These are phyloP conservation scores for Cryptococcus sp. DNA, from an alignment of 1,284 basidiomycete species.

Conservation along the genomic window DNA sequence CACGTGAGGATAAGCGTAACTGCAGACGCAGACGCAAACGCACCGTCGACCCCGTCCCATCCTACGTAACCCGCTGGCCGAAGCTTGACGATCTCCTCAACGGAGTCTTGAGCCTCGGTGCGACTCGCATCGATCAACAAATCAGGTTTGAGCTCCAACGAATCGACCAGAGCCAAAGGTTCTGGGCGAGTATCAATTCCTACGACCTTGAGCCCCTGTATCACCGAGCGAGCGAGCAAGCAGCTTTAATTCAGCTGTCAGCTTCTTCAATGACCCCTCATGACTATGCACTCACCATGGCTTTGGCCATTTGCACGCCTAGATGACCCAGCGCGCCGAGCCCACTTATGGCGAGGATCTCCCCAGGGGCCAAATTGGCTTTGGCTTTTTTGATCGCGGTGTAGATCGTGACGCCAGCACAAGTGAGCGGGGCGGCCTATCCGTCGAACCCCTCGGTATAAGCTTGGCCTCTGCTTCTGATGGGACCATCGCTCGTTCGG, in stretches of 20 bases:
- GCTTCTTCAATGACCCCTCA: neutral
- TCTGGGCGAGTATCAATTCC: constrained; percentile 25
- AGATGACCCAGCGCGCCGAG: constrained; percentile 32
- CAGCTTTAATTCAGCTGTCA: neutral
- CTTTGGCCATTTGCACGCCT: constrained; percentile 37
- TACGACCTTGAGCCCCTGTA: constrained; percentile 26
- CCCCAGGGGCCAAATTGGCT: constrained; percentile 20
- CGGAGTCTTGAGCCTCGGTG: constrained; percentile 16
- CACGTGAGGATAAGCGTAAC: too few relatives aligned
- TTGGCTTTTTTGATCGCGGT: constrained; percentile 25
- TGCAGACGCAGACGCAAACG: constrained; percentile 4
- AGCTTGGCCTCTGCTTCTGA: neutral
- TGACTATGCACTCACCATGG: constrained; percentile 22
- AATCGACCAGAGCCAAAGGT: constrained; percentile 18
- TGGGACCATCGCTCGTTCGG: too few relatives aligned
- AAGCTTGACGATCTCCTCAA: constrained; percentile 20
- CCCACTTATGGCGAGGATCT: constrained; percentile 33
- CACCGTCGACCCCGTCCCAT: constrained; percentile 29
- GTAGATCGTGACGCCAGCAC: constrained; percentile 37
- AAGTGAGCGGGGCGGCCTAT: constrained; percentile 36
- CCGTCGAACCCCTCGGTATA: neutral
- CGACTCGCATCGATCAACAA: constrained; percentile 22
- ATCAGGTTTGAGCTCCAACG: constrained; percentile 18
- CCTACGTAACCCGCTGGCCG: constrained; percentile 20
- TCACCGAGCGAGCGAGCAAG: neutral